Evolutionary conservation across 306 rosid species (phyloP).

Genomic region (Luffa aegyptiaca): DNA sequence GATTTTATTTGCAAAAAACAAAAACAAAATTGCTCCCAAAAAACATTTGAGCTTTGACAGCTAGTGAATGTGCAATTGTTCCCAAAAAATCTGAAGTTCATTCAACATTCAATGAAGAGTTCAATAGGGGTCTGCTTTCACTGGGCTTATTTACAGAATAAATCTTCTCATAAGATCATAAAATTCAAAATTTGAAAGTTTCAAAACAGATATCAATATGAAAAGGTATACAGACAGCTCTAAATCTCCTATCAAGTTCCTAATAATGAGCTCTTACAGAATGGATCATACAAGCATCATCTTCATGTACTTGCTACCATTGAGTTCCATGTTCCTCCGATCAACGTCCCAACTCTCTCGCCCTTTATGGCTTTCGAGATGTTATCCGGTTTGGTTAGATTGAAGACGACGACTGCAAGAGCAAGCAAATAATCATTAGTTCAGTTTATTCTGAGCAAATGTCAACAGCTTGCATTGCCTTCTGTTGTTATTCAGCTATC

Average conservation of each 20-base stretch:
- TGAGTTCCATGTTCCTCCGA: slow-evolving; percentile 52
- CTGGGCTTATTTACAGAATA: not conserved
- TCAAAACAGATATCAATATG: not conserved
- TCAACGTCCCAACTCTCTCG: slow-evolving; percentile 80
- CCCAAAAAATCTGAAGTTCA: not conserved
- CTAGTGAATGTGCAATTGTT: not conserved
- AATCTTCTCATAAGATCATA: not conserved
- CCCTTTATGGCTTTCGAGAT: slow-evolving; percentile 82
- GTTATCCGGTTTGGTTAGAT: slow-evolving; percentile 76
- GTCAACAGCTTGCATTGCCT: not conserved
- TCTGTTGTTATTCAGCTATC: not conserved
- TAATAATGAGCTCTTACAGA: not conserved
- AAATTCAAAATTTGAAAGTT: not conserved
- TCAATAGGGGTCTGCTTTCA: not conserved
- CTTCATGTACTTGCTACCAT: slow-evolving; percentile 37
- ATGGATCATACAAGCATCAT: not conserved
- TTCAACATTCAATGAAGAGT: not conserved
- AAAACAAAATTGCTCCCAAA: too few species aligned
- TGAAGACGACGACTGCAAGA: slow-evolving; percentile 82
- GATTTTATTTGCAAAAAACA: too few species aligned
- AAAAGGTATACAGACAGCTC: not conserved
- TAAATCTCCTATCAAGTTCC: not conserved
- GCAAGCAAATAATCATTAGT: not conserved
- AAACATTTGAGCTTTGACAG: not conserved
- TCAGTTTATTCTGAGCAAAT: not conserved